Conservation (phyloP, 2,329 filamentous ascomycete genomes). For the Ceratocystis eucalypticola region DNA sequence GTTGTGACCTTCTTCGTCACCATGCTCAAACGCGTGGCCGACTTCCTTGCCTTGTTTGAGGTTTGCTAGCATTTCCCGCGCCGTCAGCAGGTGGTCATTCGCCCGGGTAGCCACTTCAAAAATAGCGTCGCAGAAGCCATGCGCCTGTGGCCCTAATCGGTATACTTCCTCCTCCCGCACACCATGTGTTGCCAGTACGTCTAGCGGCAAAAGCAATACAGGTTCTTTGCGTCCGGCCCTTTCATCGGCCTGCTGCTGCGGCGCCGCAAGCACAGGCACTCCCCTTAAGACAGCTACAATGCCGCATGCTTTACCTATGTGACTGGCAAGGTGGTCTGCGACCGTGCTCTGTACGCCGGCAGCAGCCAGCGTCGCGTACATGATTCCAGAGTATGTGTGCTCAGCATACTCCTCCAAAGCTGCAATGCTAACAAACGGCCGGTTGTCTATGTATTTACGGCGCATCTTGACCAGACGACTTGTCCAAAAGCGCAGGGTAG, state of each 20-base stretch:
- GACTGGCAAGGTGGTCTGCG: constrained; percentile 82
- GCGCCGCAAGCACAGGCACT: constrained; percentile 62
- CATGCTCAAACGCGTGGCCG: constrained; percentile 79
- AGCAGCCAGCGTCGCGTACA: constrained; percentile 74
- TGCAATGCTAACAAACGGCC: constrained; percentile 60
- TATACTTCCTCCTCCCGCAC: constrained; percentile 85
- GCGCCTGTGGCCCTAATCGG: constrained; percentile 60
- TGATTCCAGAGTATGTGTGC: constrained; percentile 82
- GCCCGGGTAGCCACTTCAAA: constrained; percentile 87
- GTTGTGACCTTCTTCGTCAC: constrained; percentile 54
- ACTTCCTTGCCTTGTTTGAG: constrained; percentile 59
- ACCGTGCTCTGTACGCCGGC: constrained; percentile 70
- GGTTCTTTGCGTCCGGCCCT: constrained; percentile 29
- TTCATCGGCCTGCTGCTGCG: background rate
- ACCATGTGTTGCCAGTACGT: constrained; percentile 71
- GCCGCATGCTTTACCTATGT: constrained; percentile 86
- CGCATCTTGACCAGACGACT: constrained; percentile 66
- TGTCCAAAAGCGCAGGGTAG: constrained; percentile 57
- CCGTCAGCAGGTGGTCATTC: constrained; percentile 91
- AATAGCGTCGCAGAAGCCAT: constrained; percentile 74
- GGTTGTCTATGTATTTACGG: constrained; percentile 70
- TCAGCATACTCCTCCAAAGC: constrained; percentile 81
- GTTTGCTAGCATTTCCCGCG: constrained; percentile 77
- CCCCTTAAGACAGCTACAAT: constrained; percentile 79
- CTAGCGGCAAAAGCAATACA: constrained; percentile 64